These are phyloP conservation scores for Candida takata DNA, from an alignment of 805 yeast genomes.

Conservation along the genomic window DNA sequence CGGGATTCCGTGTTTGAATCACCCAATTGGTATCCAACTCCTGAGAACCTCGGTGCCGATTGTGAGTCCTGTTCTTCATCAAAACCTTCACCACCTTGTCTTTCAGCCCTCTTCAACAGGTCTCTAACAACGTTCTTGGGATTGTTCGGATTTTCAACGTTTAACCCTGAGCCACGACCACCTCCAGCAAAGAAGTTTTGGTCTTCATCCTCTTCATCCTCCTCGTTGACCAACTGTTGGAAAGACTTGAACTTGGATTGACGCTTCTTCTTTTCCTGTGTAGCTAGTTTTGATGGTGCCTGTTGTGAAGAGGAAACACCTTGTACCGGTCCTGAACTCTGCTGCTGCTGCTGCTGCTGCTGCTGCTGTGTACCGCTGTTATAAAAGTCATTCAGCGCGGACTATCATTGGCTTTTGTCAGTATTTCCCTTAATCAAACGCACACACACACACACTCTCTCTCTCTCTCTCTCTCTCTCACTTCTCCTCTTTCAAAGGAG, in stretches of 20 bases:
- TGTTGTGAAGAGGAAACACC: not conserved
- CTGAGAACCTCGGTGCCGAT: conserved; percentile 28
- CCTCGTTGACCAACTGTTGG: conserved; percentile 30
- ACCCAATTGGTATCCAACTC: conserved; percentile 37
- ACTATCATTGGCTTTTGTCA: conserved; percentile 5
- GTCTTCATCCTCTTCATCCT: conserved; percentile 44
- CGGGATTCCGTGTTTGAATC: conserved; percentile 27
- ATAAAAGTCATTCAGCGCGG: conserved; percentile 29
- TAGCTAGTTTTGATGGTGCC: conserved; percentile 1
- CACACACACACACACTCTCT: not conserved
- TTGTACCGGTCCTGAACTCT: no score
- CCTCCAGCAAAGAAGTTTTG: conserved; percentile 61
- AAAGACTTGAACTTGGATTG: conserved; percentile 33
- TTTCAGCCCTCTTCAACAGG: conserved; percentile 60
- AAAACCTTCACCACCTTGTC: conserved; percentile 35
- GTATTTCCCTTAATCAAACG: not conserved
- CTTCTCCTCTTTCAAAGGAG: not conserved
- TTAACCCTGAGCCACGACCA: conserved; percentile 68
- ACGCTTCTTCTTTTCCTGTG: conserved; percentile 8
- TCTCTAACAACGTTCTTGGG: conserved; percentile 39
- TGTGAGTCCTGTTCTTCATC: conserved; percentile 28
- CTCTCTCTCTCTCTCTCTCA: not conserved
- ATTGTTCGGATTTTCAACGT: conserved; percentile 62
- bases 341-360: conserved; percentile 2
- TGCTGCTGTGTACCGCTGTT: conserved; percentile 17